These are phyloP conservation scores for Oryza australiensis DNA, from an alignment of 176 grass and related monocot species.

Conservation along the genomic window DNA sequence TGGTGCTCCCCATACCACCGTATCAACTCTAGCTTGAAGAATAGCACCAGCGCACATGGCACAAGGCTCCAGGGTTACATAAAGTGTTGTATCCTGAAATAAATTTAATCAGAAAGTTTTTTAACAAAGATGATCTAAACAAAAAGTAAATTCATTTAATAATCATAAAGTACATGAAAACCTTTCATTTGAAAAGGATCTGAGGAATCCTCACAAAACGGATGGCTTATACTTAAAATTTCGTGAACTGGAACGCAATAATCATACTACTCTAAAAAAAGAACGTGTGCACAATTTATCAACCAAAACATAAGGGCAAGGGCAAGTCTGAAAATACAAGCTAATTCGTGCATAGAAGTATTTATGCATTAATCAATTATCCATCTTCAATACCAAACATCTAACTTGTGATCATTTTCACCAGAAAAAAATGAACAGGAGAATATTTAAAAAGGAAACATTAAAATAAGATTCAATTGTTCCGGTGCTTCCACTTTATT, in stretches of 20 bases:
- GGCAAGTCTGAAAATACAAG: background rate
- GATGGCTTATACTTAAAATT: background rate
- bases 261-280: background rate
- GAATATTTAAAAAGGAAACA: slow-evolving; percentile 3
- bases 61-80: slow-evolving; percentile 95
- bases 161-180: slow-evolving; percentile 18
- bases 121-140: background rate
- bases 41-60: slow-evolving; percentile 97
- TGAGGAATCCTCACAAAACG: background rate
- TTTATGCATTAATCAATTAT: slow-evolving; percentile 10
- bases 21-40: slow-evolving; percentile 92
- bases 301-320: background rate
- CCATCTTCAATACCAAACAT: slow-evolving; percentile 29
- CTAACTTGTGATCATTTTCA: slow-evolving; percentile 9
- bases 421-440: background rate
- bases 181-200: background rate
- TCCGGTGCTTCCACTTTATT: background rate
- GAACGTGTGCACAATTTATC: background rate
- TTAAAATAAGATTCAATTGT: slow-evolving; percentile 18
- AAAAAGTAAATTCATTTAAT: slow-evolving; percentile 2
- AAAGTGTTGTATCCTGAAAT: slow-evolving; percentile 84
- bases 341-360: background rate
- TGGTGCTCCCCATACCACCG: slow-evolving; percentile 94
- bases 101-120: slow-evolving; percentile 28
- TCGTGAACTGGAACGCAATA: slow-evolving; percentile 9